Evolutionary conservation across 169 alveolate genomes (phyloP), one percentile per base, ranked within the genome.

Genomic region (Plasmodium gonderi): DNA sequence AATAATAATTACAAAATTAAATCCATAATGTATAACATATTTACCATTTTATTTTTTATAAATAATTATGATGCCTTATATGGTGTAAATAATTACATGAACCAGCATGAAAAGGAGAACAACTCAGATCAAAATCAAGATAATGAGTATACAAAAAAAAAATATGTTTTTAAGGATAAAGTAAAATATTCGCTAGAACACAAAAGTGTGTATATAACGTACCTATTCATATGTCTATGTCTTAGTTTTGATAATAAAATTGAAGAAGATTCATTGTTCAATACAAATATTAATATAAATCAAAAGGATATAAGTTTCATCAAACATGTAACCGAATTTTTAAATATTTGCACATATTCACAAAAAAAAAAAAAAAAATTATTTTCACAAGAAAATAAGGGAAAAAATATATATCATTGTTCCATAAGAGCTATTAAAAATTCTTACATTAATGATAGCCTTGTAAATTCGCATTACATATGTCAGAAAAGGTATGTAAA

Each of bases 1-100:
- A 69, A 44, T 26, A 83, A 83, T 72, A 68, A 83, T 68, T 83
- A 83, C 42, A 83, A 83, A 83, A 83, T 83, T n/a, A 83, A 83
- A 76, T 83, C 83, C 47, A 83, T 83, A 64, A 23, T 83, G 42
- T 72, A 83, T 36, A 83, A 83, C 42, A 83, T 83, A 69, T 83
- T 83, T 83, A 83, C 51, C 42, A 49, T 83, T 69, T 69, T 83
- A 23, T 69, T 69, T 23, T 83, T 83, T 33, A 47, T 83, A 83
- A 83, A 83, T 83, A 83, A 83, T 49, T 72, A 69, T 72, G 20
- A 12, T 72, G 20, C 69, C 9, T 7, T 64, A 40, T 44, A 31
- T 49, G 47, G 47, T 12, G 17, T 72, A 40, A 5, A 33, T 54
- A 29, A 76, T 44, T 14, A 76, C 36, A 40, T 47, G 36, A 68